Base-by-base conservation (phyloP, 2,329 filamentous ascomycete genomes). In the Xylariaceae sp. region DNA sequence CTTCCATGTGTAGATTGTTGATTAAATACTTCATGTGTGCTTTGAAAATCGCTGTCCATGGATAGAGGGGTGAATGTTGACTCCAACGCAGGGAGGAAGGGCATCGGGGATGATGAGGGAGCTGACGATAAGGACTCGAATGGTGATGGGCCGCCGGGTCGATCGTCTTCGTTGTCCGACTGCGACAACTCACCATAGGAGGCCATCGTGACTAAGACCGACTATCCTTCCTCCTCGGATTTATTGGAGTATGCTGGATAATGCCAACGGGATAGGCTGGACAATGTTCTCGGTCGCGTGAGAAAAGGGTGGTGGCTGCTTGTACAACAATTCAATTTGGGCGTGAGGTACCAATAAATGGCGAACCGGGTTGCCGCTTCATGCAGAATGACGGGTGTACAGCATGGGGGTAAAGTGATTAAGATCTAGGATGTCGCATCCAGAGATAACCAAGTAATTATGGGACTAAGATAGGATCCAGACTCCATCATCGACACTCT, bases 31-130 rank as follows among this genome's bases (percentile, higher is more conserved):
- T n/a, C n/a, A n/a, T n/a, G n/a, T 22, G 39, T 27, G 8, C 22
- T 37, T 37, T 50, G 44, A 20, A 55, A 50, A 32, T 64, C 59
- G 49, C 57, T 61, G 27, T 62, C 53, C 60, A 64, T 60, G 10
- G 62, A 64, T 38, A 65, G 43, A 3, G 61, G 61, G n/a, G 61
- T 64, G 42, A 62, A 61, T 8, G 58, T 56, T 14, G 58, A 53
- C 36, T 58, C 53, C 33, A 56, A 41, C 33, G 52, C 38, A 5
- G 52, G 51, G 12, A 64, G 54, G 41, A 63, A 60, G 36, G 61
- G 57, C 57, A 62, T 60, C 6, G 61, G 59, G 40, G 61, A 64
- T n/a, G 56, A 57, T 29, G 61, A 63, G 37, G 43, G 56, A 8
- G 55, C 55, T 11, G 60, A 58, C 23, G 61, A 63, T 12, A 58